Percentiles rank a stretch among this genome's conserved stretches.
Conservation (phyloP, 768 basidiomycete genomes). For the Mycena rebaudengoi region DNA sequence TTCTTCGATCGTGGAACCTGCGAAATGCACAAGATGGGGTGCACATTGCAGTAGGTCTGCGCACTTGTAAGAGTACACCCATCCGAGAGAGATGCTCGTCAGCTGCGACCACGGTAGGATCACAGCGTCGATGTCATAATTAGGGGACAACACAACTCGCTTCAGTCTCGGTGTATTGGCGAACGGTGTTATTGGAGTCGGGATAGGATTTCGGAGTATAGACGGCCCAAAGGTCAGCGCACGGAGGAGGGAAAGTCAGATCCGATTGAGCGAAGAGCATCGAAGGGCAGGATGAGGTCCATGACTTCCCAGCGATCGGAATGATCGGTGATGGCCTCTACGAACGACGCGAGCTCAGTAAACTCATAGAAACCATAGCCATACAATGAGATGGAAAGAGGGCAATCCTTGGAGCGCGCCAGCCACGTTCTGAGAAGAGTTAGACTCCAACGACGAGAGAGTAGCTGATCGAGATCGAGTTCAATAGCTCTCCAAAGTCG, state of each 20-base stretch:
- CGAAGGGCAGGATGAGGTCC: neutral
- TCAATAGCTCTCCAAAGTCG: conserved; percentile 1
- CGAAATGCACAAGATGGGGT: neutral
- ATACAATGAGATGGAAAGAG: neutral
- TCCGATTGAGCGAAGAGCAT: neutral
- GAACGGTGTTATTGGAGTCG: neutral
- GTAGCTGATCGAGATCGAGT: neutral
- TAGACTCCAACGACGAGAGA: neutral
- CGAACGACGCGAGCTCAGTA: neutral
- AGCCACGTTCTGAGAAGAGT: neutral
- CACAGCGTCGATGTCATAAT: neutral
- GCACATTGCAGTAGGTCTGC: neutral
- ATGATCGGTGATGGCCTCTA: neutral
- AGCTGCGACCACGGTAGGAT: conserved; percentile 7
- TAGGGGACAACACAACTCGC: neutral
- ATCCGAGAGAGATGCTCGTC: neutral
- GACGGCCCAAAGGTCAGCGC: neutral
- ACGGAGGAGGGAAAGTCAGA: conserved; percentile 16
- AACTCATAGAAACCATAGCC: neutral
- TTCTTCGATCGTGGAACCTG: neutral
- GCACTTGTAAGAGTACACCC: neutral
- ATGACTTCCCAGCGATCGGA: conserved; percentile 7
- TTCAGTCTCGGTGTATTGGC: neutral
- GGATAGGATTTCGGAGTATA: no score
- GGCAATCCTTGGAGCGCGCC: neutral